phyloP scores from a whole-genome alignment of 1,284 basidiomycete species.

The Rhodotorula sp. region DNA sequence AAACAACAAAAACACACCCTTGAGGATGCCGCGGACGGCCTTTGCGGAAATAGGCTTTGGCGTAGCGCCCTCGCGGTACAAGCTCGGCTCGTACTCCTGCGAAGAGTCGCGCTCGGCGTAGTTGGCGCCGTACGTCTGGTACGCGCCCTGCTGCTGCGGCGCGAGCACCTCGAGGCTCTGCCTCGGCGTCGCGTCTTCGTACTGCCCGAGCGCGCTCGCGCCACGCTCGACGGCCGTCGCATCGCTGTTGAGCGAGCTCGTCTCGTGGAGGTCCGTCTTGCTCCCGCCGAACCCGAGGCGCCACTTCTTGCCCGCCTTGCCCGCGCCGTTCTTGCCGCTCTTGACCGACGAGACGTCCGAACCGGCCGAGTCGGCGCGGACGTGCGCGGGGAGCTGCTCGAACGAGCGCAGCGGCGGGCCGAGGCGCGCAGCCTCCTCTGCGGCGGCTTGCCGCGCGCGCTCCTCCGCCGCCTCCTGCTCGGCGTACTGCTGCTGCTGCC shows the following conservation, averaged over 20 bases:
- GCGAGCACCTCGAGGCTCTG: slow-evolving; percentile 32
- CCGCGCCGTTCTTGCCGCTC: slow-evolving; percentile 43
- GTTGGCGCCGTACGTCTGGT: slow-evolving; percentile 29
- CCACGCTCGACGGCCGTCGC: slow-evolving; percentile 4
- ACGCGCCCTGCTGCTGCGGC: slow-evolving; percentile 10
- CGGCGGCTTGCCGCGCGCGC: slow-evolving; percentile 46
- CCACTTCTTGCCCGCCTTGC: slow-evolving; percentile 47
- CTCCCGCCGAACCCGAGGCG: slow-evolving; percentile 49
- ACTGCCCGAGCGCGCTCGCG: neutral
- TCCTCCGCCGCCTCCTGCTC: slow-evolving; percentile 62
- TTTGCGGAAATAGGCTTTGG: slow-evolving; percentile 34
- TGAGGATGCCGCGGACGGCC: slow-evolving; percentile 80
- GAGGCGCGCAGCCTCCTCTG: slow-evolving; percentile 20
- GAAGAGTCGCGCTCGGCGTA: slow-evolving; percentile 40
- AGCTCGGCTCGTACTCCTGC: slow-evolving; percentile 58
- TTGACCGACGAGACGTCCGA: slow-evolving; percentile 15
- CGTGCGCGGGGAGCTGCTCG: slow-evolving; percentile 24
- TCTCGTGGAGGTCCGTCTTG: slow-evolving; percentile 29
- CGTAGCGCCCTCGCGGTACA: slow-evolving; percentile 64
- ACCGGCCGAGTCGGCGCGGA: slow-evolving; percentile 10
- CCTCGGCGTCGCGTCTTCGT: slow-evolving; percentile 21
- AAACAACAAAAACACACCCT: slow-evolving; percentile 58
- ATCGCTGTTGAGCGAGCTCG: slow-evolving; percentile 15
- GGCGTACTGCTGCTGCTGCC: slow-evolving; percentile 64
- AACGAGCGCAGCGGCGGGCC: slow-evolving; percentile 17